Evolutionary conservation across 2,329 filamentous ascomycete genomes (phyloP), one percentile per base, ranked within the genome.

Genomic region (Talaromyces marneffei): DNA sequence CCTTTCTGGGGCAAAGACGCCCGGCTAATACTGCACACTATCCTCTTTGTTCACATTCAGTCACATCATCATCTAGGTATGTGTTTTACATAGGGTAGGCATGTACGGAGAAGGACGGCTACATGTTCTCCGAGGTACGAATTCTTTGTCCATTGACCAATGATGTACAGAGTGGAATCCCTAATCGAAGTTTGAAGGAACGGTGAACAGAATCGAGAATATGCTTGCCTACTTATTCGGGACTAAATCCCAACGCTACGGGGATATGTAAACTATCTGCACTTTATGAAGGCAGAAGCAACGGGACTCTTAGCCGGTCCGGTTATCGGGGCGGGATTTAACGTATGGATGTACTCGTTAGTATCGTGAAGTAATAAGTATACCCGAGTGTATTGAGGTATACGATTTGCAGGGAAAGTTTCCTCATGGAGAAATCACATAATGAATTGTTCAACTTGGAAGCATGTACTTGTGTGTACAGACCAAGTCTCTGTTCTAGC

Each of bases 351-450:
- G n/a, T n/a, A n/a, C n/a, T n/a, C n/a, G n/a, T n/a, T n/a, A n/a
- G 25, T 27, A 9, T 29, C 3, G 14, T 27, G 1, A 10, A 46
- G 14, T n/a, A n/a, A n/a, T n/a, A 48, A 48, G 25, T 46, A 27
- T 50, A n/a, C 16, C 46, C 16, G 16, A 23, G 16, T 50, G 29
- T 16, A 33, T 35, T 20, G 10, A 35, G 35, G 27, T 50, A 7
- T 44, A 14, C 27, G 55, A 57, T 57, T 57, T 35, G 40, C 55
- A 48, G 40, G 55, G 44, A 18, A n/a, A 18, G 31, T 35, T 37
- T 35, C 40, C 55, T 16, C 18, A 46, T 12, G n/a, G 25, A 37
- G 42, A 39, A 58, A 35, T 29, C 20, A 14, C 42, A 50, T 18
- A 52, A 52, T 33, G n/a, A 33, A 31, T 50, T 50, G 27, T 37